phyloP scores from a whole-genome alignment of 225 moss, liverwort and hornwort species.

The Bryoerythrophyllum caledonicum region DNA sequence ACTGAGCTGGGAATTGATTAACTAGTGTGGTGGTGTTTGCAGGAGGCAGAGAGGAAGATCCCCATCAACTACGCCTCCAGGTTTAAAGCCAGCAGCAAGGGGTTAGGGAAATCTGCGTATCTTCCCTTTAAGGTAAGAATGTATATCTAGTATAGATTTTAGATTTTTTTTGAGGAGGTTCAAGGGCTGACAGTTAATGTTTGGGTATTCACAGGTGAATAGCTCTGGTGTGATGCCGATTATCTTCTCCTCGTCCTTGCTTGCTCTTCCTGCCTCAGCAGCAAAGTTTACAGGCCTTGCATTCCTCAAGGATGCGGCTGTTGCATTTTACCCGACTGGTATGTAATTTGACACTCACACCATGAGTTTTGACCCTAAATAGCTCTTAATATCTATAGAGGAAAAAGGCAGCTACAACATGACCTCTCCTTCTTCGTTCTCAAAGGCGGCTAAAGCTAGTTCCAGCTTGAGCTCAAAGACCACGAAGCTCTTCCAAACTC shows the following conservation, averaged over 20 bases:
- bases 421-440: too few species aligned
- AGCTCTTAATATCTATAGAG: too few species aligned
- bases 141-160: background rate
- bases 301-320: slow-evolving; percentile 72
- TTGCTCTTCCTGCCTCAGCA: slow-evolving; percentile 82
- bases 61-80: slow-evolving; percentile 96
- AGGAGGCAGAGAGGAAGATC: slow-evolving; percentile 98
- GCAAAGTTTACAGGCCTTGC: slow-evolving; percentile 89
- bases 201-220: slow-evolving; percentile 63
- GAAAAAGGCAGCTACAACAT: too few species aligned
- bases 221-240: slow-evolving; percentile 99
- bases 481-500: too few species aligned
- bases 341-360: slow-evolving; percentile 18
- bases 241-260: slow-evolving; percentile 95
- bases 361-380: too few species aligned
- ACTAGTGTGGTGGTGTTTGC: slow-evolving; percentile 23
- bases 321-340: slow-evolving; percentile 90
- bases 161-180: background rate
- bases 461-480: too few species aligned
- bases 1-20: background rate
- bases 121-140: slow-evolving; percentile 84
- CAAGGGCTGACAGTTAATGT: background rate
- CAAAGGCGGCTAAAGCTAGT: too few species aligned
- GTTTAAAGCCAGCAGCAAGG: slow-evolving; percentile 83
- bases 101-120: slow-evolving; percentile 90